Base-by-base conservation (phyloP, 2,329 filamentous ascomycete genomes). In the Xylariales sp. region DNA sequence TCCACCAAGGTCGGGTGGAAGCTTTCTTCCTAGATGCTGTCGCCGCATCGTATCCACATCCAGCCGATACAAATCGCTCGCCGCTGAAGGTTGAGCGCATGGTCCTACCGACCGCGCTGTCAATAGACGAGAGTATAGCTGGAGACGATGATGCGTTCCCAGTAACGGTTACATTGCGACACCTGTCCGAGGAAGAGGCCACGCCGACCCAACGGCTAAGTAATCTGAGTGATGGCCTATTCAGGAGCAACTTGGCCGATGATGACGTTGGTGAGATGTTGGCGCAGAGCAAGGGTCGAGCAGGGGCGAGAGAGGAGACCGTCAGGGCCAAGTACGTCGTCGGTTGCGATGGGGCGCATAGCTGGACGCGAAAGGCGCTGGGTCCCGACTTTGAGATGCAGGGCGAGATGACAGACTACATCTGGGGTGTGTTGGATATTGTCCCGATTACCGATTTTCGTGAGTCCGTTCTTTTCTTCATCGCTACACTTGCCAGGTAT, bases 341-440 rank as follows among this genome's bases (percentile, higher is more conserved):
- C 4, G 83, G 82, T 1, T 81, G 77, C 32, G 83, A 86, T 47
- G 83, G 83, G 0, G 82, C 83, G 0, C 80, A 82, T 51, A 80
- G 73, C 42, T 85, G 80, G 78, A 78, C 76, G 0, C 64, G 82
- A 28, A 68, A 70, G 40, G 68, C 77, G 41, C 62, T 86, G 1
- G 74, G 76, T 0, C 49, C 54, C 12, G 58, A 58, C 8, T 71
- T 78, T 22, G 64, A 71, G 22, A 63, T 82, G 34, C 65, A 75
- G 34, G 78, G 78, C 4, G 76, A 80, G 38, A 70, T 68, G 4
- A 75, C 69, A 0, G 71, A 76, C 43, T 70, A 61, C 46, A 71
- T 75, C 37, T 76, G 57, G 58, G 71, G 71, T 5, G 71, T 74
- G 3, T 52, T 73, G 20, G 69, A 70, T 18, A 62, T 61, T 29